Base-by-base conservation (phyloP, 176 grass and related monocot species). In the Phragmites australis region DNA sequence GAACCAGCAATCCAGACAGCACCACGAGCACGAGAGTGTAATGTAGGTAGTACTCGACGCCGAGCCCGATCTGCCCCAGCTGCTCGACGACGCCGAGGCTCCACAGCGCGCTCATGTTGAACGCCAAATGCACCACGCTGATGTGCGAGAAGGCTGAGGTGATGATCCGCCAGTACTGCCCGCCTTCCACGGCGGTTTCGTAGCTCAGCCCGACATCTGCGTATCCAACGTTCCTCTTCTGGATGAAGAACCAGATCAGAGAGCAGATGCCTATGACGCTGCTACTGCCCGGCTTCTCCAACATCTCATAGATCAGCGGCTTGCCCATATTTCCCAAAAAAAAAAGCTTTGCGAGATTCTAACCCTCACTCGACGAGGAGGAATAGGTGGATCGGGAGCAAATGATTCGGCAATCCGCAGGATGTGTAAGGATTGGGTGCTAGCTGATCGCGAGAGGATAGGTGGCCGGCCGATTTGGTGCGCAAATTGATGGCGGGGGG, bases 51-150 rank as follows among this genome's bases (percentile, higher is more conserved):
- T 89, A 93, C 82, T 93, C 79, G 5, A 96, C 66, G 32, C 97
- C 97, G 9, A 99, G 90, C 16, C 86, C 96, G 48, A 91, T 31
- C 34, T 89, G 75, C n/a, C 66, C 72, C 74, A 99, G 70, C 62
- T 93, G 90, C 81, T 95, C 96, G 0, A 99, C 81, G 25, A 79
- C 59, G 40, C 97, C 93, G 11, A 99, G 92, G 68, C 97, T 99
- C 97, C 97, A 99, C 63, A 99, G 81, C 16, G 97, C 97, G 47
- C 93, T 99, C 90, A 93, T 99, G 93, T 99, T 99, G 75, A 99
- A 99, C 65, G 93, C 84, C 78, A 99, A 62, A 73, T 99, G 97
- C 56, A 99, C 70, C 21, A 99, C 87, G 52, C 93, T 99, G 82
- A 99, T 82, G 84, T 99, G 97, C 6, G 97, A 99, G 72, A 99